phyloP scores from a whole-genome alignment of 768 basidiomycete genomes.

The Leucocoprinus sp. region DNA sequence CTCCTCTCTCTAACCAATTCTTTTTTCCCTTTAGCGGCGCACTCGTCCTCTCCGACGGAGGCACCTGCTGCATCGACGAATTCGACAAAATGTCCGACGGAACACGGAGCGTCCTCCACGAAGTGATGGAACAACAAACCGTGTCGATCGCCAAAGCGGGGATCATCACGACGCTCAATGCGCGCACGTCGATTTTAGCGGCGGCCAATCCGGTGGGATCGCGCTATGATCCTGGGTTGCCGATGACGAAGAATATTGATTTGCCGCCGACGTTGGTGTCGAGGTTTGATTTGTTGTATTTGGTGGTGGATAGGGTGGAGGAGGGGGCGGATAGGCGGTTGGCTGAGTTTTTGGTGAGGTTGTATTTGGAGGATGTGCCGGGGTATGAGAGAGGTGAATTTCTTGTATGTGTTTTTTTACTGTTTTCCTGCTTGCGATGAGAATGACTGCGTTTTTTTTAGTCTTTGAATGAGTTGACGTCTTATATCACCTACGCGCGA shows the following conservation, averaged over 20 bases:
- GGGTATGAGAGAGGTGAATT: slow-evolving; percentile 58
- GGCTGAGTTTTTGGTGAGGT: slow-evolving; percentile 85
- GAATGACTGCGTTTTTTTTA: slow-evolving; percentile 24
- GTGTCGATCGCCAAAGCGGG: slow-evolving; percentile 99
- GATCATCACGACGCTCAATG: slow-evolving; percentile 97
- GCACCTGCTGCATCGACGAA: slow-evolving; percentile 98
- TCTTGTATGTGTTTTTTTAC: slow-evolving; percentile 44
- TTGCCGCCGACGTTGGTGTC: slow-evolving; percentile 97
- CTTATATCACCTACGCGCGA: slow-evolving; percentile 92
- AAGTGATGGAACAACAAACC: slow-evolving; percentile 99
- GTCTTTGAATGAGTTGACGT: slow-evolving; percentile 86
- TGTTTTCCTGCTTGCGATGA: too few relatives aligned
- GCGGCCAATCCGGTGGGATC: slow-evolving; percentile 97
- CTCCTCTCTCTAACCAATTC: not conserved
- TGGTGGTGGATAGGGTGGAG: slow-evolving; percentile 92
- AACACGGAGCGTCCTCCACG: slow-evolving; percentile 95
- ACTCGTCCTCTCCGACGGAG: slow-evolving; percentile 89
- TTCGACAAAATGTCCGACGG: slow-evolving; percentile 99
- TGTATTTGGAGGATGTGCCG: slow-evolving; percentile 91
- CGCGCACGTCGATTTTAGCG: slow-evolving; percentile 94
- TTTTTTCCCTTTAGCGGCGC: slow-evolving; percentile 56
- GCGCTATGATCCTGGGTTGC: slow-evolving; percentile 86
- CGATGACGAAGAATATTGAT: slow-evolving; percentile 94
- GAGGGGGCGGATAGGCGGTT: slow-evolving; percentile 78
- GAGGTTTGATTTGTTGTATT: slow-evolving; percentile 92